A percentile compares a stretch with the other conserved stretches of the same genome.
These are phyloP conservation scores for Talaromyces funiculosus DNA, from an alignment of 2,329 filamentous ascomycete genomes.

Conservation along the genomic window DNA sequence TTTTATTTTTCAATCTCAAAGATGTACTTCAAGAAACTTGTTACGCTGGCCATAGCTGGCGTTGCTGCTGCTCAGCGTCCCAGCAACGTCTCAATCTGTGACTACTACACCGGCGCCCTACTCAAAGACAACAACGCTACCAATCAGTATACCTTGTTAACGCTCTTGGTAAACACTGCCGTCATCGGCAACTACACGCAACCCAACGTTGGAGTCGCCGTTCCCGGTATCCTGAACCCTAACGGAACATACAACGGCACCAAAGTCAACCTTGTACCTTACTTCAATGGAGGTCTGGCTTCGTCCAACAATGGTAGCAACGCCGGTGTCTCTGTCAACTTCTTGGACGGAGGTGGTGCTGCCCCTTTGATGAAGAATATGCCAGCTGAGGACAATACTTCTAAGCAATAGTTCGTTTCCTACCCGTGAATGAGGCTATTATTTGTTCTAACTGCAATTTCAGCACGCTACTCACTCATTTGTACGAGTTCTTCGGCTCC, in stretches of 20 bases:
- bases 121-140: slow-evolving; percentile 54
- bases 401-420: slow-evolving; percentile 47
- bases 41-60: neutral
- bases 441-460: neutral
- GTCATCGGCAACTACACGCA: slow-evolving; percentile 59
- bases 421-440: neutral
- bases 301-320: slow-evolving; percentile 21
- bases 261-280: slow-evolving; percentile 53
- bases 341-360: slow-evolving; percentile 56
- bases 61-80: slow-evolving; percentile 42
- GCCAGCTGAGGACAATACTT: slow-evolving; percentile 47
- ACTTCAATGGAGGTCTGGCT: slow-evolving; percentile 52
- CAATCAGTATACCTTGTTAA: slow-evolving; percentile 54
- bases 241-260: slow-evolving; percentile 46
- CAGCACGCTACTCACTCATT: neutral
- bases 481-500: neutral
- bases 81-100: slow-evolving; percentile 50
- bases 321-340: slow-evolving; percentile 50
- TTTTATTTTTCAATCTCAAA: neutral
- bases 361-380: slow-evolving; percentile 51
- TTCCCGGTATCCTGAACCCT: slow-evolving; percentile 53
- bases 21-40: neutral
- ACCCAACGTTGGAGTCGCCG: slow-evolving; percentile 49
- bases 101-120: slow-evolving; percentile 59
- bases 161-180: slow-evolving; percentile 56